Evolutionary conservation across 306 rosid genomes (phyloP).

Genomic region (Senna siamea): DNA sequence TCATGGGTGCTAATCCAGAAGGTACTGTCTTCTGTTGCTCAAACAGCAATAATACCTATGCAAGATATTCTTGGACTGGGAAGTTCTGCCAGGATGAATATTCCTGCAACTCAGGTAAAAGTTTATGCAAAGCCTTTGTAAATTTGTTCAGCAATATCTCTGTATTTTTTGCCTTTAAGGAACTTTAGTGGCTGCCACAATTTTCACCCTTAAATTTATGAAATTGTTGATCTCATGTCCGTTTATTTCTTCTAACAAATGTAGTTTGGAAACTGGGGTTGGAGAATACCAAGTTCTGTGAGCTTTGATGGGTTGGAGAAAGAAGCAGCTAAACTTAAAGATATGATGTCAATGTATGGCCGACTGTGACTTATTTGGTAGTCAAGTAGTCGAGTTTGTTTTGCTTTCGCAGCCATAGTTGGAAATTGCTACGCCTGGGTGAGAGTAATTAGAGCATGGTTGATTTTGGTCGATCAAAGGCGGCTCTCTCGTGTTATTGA

Average conservation of each 20-base stretch:
- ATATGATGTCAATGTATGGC: constrained; percentile 68
- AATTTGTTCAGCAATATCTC: constrained; percentile 4
- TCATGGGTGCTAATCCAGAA: constrained; percentile 72
- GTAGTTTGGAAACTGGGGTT: constrained; percentile 95
- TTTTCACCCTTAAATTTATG: constrained; percentile 18
- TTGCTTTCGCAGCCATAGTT: constrained; percentile 6
- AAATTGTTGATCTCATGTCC: constrained; percentile 36
- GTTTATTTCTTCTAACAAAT: constrained; percentile 4
- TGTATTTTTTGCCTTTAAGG: not conserved
- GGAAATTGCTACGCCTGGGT: not conserved
- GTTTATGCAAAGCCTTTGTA: constrained; percentile 18
- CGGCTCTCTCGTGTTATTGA: not conserved
- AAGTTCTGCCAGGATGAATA: constrained; percentile 90
- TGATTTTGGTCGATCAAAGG: constrained; percentile 26
- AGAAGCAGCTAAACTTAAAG: constrained; percentile 68
- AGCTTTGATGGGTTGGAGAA: constrained; percentile 73
- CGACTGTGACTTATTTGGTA: constrained; percentile 51
- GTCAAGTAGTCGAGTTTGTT: constrained; percentile 30
- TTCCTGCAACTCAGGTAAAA: constrained; percentile 95
- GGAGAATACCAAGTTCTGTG: constrained; percentile 72
- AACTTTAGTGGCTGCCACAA: not conserved
- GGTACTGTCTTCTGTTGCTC: constrained; percentile 78
- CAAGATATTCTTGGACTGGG: constrained; percentile 90
- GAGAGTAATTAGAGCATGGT: constrained; percentile 1
- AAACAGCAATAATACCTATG: constrained; percentile 79